Conservation (phyloP, 2,329 filamentous ascomycete species). For the Grosmannia clavigera region DNA sequence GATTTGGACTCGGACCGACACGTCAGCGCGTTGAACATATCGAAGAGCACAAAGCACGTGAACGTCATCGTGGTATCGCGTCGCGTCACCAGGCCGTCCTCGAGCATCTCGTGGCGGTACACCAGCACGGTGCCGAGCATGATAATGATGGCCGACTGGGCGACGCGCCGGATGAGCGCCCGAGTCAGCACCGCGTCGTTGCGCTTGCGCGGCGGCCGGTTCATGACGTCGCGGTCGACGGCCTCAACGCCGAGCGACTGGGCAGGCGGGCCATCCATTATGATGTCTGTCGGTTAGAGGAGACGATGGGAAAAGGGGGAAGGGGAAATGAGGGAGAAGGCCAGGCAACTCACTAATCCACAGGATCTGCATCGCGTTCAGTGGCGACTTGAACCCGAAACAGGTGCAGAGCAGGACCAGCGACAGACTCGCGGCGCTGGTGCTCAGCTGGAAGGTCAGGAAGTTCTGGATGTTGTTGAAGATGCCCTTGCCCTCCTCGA, state of each 20-base stretch:
- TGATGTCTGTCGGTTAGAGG: conserved; percentile 59
- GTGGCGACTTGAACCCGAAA: conserved; percentile 83
- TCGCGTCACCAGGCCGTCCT: conserved; percentile 70
- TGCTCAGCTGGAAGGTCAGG: conserved; percentile 94
- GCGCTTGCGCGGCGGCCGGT: conserved; percentile 72
- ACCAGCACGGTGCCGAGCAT: conserved; percentile 85
- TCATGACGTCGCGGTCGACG: conserved; percentile 91
- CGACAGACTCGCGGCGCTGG: conserved; percentile 83
- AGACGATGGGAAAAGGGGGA: not conserved
- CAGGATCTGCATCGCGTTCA: conserved; percentile 98
- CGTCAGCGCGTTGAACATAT: conserved; percentile 97
- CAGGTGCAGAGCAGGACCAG: conserved; percentile 87
- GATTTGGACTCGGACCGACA: conserved; percentile 89
- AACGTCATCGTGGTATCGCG: conserved; percentile 99
- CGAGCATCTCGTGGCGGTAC: conserved; percentile 83
- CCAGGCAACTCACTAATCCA: conserved; percentile 76
- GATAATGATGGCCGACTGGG: conserved; percentile 79
- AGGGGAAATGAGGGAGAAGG: not conserved
- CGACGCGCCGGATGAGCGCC: conserved; percentile 68
- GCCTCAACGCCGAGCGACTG: conserved; percentile 94
- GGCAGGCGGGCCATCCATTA: conserved; percentile 97
- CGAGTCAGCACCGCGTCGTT: conserved; percentile 85
- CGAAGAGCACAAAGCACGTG: conserved; percentile 95
- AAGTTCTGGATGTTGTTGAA: conserved; percentile 99
- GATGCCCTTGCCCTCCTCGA: conserved; percentile 97